These are phyloP conservation scores for Russula dissimulans DNA, from an alignment of 768 basidiomycete genomes.

Conservation along the genomic window DNA sequence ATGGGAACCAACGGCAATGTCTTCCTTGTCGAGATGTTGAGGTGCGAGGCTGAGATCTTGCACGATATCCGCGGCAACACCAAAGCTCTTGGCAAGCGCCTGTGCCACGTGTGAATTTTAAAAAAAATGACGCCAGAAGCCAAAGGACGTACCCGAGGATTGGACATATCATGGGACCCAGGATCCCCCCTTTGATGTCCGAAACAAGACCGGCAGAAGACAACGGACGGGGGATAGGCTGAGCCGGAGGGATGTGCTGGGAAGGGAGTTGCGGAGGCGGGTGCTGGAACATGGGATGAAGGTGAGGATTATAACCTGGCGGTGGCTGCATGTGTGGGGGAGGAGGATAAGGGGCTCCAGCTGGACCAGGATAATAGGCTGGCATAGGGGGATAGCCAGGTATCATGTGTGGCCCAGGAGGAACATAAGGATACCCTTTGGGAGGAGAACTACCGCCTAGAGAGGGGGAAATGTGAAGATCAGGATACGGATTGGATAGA, in stretches of 20 bases:
- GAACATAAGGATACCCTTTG: constrained; percentile 28
- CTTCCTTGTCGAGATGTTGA: constrained; percentile 47
- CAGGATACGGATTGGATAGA: background rate
- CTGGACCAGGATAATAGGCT: constrained; percentile 35
- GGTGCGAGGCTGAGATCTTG: constrained; percentile 49
- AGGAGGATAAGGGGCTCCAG: constrained; percentile 30
- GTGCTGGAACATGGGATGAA: constrained; percentile 53
- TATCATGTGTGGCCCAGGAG: constrained; percentile 32
- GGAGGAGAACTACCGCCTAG: constrained; percentile 25
- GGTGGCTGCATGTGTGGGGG: constrained; percentile 34
- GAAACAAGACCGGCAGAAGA: constrained; percentile 21
- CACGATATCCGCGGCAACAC: constrained; percentile 64
- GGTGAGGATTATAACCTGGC: constrained; percentile 44
- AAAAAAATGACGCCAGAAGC: background rate
- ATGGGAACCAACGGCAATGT: constrained; percentile 66
- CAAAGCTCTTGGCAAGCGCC: constrained; percentile 71
- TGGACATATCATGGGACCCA: constrained; percentile 69
- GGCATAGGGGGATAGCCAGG: constrained; percentile 41
- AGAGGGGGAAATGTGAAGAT: constrained; percentile 12
- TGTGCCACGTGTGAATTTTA: constrained; percentile 22
- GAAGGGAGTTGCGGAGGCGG: constrained; percentile 32
- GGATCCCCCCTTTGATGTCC: constrained; percentile 71
- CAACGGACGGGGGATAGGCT: constrained; percentile 24
- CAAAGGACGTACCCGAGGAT: constrained; percentile 39
- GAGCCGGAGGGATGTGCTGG: constrained; percentile 32